Base-by-base conservation (phyloP, 495 filamentous ascomycete genomes). In the Aspergillus ostianus region DNA sequence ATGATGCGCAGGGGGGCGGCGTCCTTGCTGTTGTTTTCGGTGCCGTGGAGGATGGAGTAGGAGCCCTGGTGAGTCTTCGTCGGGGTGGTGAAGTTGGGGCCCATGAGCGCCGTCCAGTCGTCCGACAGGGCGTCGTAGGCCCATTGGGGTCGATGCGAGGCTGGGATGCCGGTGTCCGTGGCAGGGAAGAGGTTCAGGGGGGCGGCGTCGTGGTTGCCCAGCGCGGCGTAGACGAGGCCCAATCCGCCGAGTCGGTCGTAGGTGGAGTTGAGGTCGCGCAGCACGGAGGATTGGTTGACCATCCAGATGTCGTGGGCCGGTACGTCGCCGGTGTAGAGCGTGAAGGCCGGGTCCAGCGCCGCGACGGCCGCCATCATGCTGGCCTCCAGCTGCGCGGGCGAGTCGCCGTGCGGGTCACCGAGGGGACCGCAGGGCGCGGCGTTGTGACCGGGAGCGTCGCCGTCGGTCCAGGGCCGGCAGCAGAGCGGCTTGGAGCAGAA, bases 401-500 rank as follows among this genome's bases (percentile, higher is more conserved):
- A 62, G 55, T 85, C 83, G 61, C 83, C 84, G 7, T 74, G 70
- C 30, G 77, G 64, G 56, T 84, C 75, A 13, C 82, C 82, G 50
- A 77, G 76, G 27, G 65, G 67, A 0, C 79, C 76, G 29, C 80
- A 81, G 3, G 82, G 81, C n/a, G 61, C 73, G 6, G 65, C 58
- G 13, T 63, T 80, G 27, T 72, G 70, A 6, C 75, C 80, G 0
- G 77, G 76, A 2, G 66, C 73, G 62, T 83, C 77, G 0, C 59
- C 64, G 10, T 72, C 61, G 23, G 72, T 75, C 58, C 79, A 83
- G 2, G 71, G 64, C 53, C 83, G 67, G 61, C 83, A 85, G 64
- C 83, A 85, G 60, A 85, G 82, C 9, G 77, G 79, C 61, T 84
- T 83, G 20, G 79, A 71, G 62, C 81, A 85, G 55, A 80, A 72